phyloP scores from a whole-genome alignment of 805 yeast species.

The Spathaspora gorwiae region DNA sequence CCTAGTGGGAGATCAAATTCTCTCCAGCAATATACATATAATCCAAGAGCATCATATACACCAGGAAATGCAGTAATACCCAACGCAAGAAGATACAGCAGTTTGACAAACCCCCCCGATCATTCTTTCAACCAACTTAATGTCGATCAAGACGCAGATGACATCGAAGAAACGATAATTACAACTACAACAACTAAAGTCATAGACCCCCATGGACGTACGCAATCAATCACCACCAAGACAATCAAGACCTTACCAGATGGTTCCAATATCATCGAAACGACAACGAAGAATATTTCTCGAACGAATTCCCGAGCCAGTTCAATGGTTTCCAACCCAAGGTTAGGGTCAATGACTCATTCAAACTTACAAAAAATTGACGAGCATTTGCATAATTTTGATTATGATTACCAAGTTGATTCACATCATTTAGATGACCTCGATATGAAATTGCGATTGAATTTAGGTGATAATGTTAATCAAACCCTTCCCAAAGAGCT shows the following conservation, averaged over 20 bases:
- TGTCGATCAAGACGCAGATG: constrained; percentile 13
- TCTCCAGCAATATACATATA: constrained; percentile 31
- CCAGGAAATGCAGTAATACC: constrained; percentile 23
- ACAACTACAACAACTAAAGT: constrained; percentile 42
- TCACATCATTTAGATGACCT: constrained; percentile 7
- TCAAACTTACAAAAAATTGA: constrained; percentile 32
- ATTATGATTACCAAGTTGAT: constrained; percentile 37
- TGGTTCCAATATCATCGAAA: constrained; percentile 40
- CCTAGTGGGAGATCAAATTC: constrained; percentile 26
- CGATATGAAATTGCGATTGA: constrained; percentile 2
- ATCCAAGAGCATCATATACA: constrained; percentile 36
- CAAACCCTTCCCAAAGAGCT: constrained; percentile 1
- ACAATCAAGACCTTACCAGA: constrained; percentile 35
- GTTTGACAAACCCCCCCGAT: constrained; percentile 10
- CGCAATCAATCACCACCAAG: constrained; percentile 36
- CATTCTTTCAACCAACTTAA: constrained; percentile 1
- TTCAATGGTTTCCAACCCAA: constrained; percentile 17
- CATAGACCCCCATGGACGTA: constrained; percentile 36
- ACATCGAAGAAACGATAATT: constrained; percentile 20
- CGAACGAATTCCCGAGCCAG: constrained; percentile 30
- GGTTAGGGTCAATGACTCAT: constrained; percentile 19
- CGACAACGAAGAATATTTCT: constrained; percentile 38
- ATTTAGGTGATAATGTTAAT: background rate
- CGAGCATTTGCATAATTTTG: constrained; percentile 41
- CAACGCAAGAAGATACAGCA: constrained; percentile 15